These are phyloP conservation scores for Xylaria venustula DNA, from an alignment of 495 filamentous ascomycete genomes.

Conservation along the genomic window DNA sequence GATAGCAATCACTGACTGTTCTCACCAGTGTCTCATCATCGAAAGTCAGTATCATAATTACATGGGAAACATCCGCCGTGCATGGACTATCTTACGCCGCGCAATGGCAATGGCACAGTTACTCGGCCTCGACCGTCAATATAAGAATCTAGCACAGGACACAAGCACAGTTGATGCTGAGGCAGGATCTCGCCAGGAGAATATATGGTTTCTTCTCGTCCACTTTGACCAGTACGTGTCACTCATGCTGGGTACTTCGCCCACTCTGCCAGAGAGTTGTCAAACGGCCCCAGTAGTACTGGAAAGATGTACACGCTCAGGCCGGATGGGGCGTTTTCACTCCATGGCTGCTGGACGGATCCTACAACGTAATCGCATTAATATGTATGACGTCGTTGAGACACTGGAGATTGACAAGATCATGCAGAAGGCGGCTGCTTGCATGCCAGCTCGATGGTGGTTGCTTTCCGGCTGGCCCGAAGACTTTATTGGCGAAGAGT, in stretches of 20 bases:
- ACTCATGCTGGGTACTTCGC: conserved; percentile 36
- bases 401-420: conserved; percentile 30
- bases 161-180: conserved; percentile 14
- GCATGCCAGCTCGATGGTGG: conserved; percentile 39
- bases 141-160: conserved; percentile 13
- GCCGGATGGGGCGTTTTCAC: conserved; percentile 32
- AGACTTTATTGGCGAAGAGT: conserved; percentile 9
- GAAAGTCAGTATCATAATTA: conserved; percentile 49
- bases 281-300: conserved; percentile 21
- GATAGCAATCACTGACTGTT: not conserved
- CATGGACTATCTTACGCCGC: conserved; percentile 42
- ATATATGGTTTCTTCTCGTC: conserved; percentile 35
- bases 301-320: conserved; percentile 19
- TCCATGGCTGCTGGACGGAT: conserved; percentile 23
- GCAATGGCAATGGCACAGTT: conserved; percentile 45
- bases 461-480: conserved; percentile 13
- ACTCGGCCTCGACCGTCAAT: conserved; percentile 37
- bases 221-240: conserved; percentile 33
- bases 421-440: conserved; percentile 28
- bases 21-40: conserved; percentile 45
- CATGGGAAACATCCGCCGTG: conserved; percentile 44
- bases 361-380: conserved; percentile 25
- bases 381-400: conserved; percentile 14
- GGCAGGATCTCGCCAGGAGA: not conserved
- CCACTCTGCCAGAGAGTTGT: conserved; percentile 17